Base-by-base conservation (phyloP, 306 rosid genomes). In the Prunus dulcis region DNA sequence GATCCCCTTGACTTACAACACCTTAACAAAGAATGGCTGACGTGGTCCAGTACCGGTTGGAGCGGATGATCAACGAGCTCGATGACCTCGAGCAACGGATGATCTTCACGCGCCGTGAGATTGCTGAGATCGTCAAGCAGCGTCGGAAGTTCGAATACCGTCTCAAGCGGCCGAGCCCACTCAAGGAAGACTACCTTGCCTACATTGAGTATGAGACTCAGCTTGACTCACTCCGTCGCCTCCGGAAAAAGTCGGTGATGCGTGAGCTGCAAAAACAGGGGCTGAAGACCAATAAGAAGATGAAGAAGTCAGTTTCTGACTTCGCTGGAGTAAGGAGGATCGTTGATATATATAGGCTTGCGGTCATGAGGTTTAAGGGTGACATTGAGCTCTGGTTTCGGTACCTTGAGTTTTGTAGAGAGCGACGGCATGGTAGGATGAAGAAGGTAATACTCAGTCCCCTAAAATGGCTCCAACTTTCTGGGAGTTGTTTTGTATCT, bases 361-460 rank as follows among this genome's bases (percentile, higher is more conserved):
- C 82, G 6, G 83, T 79, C 68, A 81, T 62, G 52, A 78, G 85
- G 68, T 85, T 50, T 60, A 88, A 82, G 80, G 92, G 92, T 10
- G 89, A 88, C 46, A 69, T 88, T 70, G 86, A 82, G 66, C 81
- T 88, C 38, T 88, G 92, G 92, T 88, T 88, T 82, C 82, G 85
- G 63, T 87, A 84, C 73, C 87, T 89, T 73, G 97, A 95, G 84
- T 95, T 92, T 76, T 90, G 97, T 66, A 82, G 88, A 52, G 65
- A 62, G 22, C 83, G 82, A 75, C 82, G 84, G 73, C 79, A 92
- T 80, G 98, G 96, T 43, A 89, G 89, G 74, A 92, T 92, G 97
- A 95, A 90, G 84, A 87, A 82, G 96, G 97, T 90, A 75, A 64
- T 63, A 7, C 50, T 74, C 55, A n/a, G 7, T 38, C 2, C 43